phyloP scores from a whole-genome alignment of 2,329 filamentous ascomycete species.

The Claviceps digitariae region DNA sequence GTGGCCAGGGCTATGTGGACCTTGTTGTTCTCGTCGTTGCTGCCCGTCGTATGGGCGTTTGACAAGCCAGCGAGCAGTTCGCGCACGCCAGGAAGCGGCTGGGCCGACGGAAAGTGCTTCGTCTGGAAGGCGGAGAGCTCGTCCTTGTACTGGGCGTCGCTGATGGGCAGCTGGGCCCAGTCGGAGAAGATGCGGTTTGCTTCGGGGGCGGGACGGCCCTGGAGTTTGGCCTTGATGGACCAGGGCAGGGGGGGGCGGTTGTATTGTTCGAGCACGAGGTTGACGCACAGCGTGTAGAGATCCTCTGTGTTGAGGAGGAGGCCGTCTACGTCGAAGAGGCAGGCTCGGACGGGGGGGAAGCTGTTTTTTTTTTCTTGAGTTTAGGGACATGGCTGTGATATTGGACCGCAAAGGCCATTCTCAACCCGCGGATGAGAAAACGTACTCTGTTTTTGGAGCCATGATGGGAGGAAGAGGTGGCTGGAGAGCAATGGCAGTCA shows the following conservation, averaged over 20 bases:
- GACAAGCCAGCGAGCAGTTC: constrained; percentile 43
- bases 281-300: constrained; percentile 70
- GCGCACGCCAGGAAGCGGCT: constrained; percentile 66
- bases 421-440: constrained; percentile 1
- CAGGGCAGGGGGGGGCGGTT: constrained; percentile 67
- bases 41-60: constrained; percentile 11
- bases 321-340: constrained; percentile 98
- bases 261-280: constrained; percentile 66
- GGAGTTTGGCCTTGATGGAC: constrained; percentile 81
- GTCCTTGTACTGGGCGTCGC: constrained; percentile 49
- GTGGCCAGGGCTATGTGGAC: constrained; percentile 81
- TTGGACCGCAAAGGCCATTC: too few species aligned
- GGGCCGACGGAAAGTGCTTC: constrained; percentile 58
- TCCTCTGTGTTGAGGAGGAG: constrained; percentile 92
- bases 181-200: constrained; percentile 47
- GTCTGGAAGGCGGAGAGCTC: constrained; percentile 51
- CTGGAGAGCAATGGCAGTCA: neutral
- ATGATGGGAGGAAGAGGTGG: constrained; percentile 15
- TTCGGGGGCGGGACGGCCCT: constrained; percentile 41
- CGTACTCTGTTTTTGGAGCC: constrained; percentile 32
- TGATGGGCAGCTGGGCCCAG: constrained; percentile 78
- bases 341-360: constrained; percentile 71
- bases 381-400: too few species aligned
- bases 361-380: constrained; percentile 25
- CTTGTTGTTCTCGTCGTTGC: constrained; percentile 9